Conservation (phyloP, 305 asterid genomes). For the Ilex paraguariensis region DNA sequence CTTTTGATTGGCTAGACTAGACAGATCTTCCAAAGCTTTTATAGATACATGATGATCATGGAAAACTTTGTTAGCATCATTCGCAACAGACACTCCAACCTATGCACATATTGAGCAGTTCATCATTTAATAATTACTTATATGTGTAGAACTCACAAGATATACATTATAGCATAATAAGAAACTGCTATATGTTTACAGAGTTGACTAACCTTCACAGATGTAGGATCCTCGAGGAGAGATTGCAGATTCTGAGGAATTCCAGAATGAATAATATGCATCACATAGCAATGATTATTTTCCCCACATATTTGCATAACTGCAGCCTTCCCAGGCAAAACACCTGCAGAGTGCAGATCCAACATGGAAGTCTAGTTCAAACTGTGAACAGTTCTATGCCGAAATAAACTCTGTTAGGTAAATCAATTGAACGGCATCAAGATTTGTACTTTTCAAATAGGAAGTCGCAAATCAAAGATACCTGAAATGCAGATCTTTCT, state of each 20-base stretch:
- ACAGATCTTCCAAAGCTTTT: conserved; percentile 57
- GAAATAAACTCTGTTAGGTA: too few relatives aligned
- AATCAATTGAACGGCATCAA: too few relatives aligned
- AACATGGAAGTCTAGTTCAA: too few relatives aligned
- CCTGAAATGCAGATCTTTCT: too few relatives aligned
- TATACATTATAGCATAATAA: neutral
- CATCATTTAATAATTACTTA: neutral
- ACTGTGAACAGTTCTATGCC: too few relatives aligned
- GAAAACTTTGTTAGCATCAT: conserved; percentile 55
- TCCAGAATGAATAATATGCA: conserved; percentile 82
- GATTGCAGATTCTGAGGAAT: conserved; percentile 54
- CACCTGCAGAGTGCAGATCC: conserved; percentile 41
- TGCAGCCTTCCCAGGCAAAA: conserved; percentile 79
- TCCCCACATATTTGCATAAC: conserved; percentile 90
- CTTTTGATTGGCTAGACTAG: conserved; percentile 67
- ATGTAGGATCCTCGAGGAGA: conserved; percentile 67
- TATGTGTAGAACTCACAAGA: neutral
- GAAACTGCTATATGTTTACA: neutral
- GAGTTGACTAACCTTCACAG: conserved; percentile 51
- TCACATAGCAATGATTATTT: conserved; percentile 50
- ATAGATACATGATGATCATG: conserved; percentile 59
- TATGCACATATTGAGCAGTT: conserved; percentile 16
- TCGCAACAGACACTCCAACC: conserved; percentile 81
- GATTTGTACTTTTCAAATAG: too few relatives aligned
- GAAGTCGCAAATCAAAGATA: too few relatives aligned